A percentile compares a stretch with the other conserved stretches of the same genome.
phyloP scores from a whole-genome alignment of 208 protist species.

The Crithidia acanthocephali region DNA sequence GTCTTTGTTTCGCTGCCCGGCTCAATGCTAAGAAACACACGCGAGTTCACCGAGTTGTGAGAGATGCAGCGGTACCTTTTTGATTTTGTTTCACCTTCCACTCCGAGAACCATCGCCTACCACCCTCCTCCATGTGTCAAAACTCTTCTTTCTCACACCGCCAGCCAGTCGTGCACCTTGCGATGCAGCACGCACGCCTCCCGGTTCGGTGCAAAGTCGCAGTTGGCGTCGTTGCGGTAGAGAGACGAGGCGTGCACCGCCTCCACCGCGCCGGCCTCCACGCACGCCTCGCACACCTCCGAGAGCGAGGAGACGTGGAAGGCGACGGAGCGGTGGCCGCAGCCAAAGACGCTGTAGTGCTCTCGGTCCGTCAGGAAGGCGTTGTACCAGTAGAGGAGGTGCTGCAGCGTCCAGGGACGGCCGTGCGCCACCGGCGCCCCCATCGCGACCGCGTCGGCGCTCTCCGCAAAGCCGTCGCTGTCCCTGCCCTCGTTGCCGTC shows the following conservation, averaged over 20 bases:
- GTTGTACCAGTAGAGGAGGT: conserved; percentile 63
- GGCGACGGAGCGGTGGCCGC: conserved; percentile 50
- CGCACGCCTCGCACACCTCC: conserved; percentile 47
- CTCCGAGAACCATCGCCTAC: too few species aligned
- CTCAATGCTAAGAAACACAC: too few species aligned
- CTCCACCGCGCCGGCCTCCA: conserved; percentile 32
- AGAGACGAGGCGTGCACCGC: conserved; percentile 16
- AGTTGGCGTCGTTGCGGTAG: background rate
- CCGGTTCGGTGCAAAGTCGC: conserved; percentile 23
- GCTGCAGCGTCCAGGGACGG: conserved; percentile 52
- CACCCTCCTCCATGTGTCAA: too few species aligned
- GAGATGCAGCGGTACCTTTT: too few species aligned
- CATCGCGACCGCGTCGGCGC: conserved; percentile 11
- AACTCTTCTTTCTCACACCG: too few species aligned
- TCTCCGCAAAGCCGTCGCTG: background rate
- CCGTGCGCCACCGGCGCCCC: conserved; percentile 8
- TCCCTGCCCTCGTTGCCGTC: background rate
- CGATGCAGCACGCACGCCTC: conserved; percentile 44
- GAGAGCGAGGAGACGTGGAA: conserved; percentile 39
- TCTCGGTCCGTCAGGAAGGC: conserved; percentile 42
- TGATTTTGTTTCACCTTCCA: too few species aligned
- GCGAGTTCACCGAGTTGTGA: too few species aligned
- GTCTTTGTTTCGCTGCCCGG: too few species aligned
- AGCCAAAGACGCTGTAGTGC: conserved; percentile 54
- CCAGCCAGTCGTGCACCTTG: conserved; percentile 47